Evolutionary conservation across 768 basidiomycete species (phyloP).

Genomic region (Flagelloscypha sp.): DNA sequence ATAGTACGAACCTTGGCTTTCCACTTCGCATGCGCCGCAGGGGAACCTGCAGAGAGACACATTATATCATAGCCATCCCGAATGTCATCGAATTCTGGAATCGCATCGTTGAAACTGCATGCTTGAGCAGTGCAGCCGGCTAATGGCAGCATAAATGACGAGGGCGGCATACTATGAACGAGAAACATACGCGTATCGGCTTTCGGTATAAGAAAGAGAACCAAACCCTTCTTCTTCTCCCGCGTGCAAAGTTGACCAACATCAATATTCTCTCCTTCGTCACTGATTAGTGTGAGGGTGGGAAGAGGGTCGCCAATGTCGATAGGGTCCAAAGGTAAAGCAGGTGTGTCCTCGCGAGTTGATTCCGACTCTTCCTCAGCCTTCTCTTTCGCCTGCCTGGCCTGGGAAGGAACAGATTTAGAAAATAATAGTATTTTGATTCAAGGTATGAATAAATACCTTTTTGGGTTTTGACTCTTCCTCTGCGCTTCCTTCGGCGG

Average conservation of each 20-base stretch:
- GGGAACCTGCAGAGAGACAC: conserved; percentile 75
- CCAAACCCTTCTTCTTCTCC: conserved; percentile 70
- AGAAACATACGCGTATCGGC: conserved; percentile 73
- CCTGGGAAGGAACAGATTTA: too few species aligned
- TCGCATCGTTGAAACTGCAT: conserved; percentile 82
- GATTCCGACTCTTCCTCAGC: conserved; percentile 16
- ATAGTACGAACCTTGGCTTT: conserved; percentile 61
- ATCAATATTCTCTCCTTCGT: conserved; percentile 74
- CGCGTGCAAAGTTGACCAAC: conserved; percentile 49
- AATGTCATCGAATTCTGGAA: conserved; percentile 61
- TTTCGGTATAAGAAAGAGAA: conserved; percentile 79
- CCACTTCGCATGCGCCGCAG: conserved; percentile 73
- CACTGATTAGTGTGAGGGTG: conserved; percentile 69
- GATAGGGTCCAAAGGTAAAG: conserved; percentile 28
- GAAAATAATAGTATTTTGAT: too few species aligned
- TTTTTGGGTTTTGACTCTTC: too few species aligned
- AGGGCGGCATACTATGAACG: too few species aligned
- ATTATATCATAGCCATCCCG: conserved; percentile 76
- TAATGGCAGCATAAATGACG: conserved; percentile 16
- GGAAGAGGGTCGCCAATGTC: conserved; percentile 74
- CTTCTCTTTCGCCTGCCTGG: conserved; percentile 19
- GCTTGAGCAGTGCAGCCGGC: conserved; percentile 92
- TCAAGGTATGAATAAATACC: too few species aligned
- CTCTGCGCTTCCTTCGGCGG: too few species aligned
- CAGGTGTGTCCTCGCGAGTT: conserved; percentile 9